phyloP scores from a whole-genome alignment of 129 eudicot genomes.

The Pulicaria dysenterica region DNA sequence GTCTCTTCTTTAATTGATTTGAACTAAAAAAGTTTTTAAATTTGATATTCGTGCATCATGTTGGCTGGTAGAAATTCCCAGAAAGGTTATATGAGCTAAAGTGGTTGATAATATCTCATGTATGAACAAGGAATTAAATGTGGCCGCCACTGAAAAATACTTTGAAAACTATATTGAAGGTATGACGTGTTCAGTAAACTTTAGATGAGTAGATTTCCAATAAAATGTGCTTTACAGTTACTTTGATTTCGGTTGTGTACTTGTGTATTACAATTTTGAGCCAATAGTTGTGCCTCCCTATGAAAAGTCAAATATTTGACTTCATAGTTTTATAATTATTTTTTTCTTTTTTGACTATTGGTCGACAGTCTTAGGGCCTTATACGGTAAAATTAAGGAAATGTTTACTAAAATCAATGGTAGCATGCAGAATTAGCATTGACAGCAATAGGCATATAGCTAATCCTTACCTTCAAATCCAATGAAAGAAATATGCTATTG shows the following conservation, averaged over 20 bases:
- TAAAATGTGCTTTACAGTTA: background rate
- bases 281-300: constrained; percentile 3
- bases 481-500: background rate
- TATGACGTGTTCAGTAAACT: constrained; percentile 30
- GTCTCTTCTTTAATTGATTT: background rate
- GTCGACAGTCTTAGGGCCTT: constrained; percentile 17
- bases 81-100: constrained; percentile 15
- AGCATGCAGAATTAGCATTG: background rate
- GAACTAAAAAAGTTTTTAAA: constrained; percentile 3
- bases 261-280: background rate
- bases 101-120: constrained; percentile 31
- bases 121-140: constrained; percentile 25
- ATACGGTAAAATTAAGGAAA: background rate
- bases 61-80: constrained; percentile 29
- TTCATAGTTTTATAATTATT: background rate
- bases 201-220: constrained; percentile 12
- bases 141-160: constrained; percentile 36
- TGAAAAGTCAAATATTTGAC: background rate
- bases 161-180: constrained; percentile 51
- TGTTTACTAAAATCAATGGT: background rate
- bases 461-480: background rate
- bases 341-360: background rate
- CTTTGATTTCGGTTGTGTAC: background rate
- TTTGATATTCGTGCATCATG: constrained; percentile 26
- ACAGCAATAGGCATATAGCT: background rate